phyloP scores from a whole-genome alignment of 306 rosid genomes.

The Castanospermum australe region DNA sequence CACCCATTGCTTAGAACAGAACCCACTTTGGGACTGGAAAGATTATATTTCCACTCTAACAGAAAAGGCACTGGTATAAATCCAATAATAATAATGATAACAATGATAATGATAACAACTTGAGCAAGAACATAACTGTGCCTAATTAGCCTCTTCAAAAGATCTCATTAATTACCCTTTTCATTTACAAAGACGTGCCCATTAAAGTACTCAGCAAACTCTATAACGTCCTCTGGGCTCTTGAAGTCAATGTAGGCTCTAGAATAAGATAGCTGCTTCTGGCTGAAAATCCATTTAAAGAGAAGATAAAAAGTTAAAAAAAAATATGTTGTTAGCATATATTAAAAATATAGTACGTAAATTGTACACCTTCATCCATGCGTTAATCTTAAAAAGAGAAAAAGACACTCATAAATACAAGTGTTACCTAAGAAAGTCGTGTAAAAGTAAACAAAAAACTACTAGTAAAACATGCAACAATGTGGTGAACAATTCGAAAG shows the following conservation, averaged over 20 bases:
- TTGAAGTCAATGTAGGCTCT: conserved; percentile 50
- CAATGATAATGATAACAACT: neutral
- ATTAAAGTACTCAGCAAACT: conserved; percentile 44
- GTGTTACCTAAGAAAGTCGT: neutral
- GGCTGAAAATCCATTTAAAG: conserved; percentile 33
- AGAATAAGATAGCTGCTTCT: conserved; percentile 38
- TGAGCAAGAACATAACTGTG: conserved; percentile 14
- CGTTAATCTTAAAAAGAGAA: neutral
- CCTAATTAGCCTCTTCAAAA: conserved; percentile 24
- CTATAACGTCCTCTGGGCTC: conserved; percentile 49
- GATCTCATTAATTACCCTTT: conserved; percentile 28
- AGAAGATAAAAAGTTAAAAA: neutral
- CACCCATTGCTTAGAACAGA: neutral
- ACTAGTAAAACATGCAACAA: neutral
- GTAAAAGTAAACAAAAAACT: neutral
- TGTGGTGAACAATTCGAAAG: neutral
- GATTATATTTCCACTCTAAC: neutral
- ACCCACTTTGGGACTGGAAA: neutral
- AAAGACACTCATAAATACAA: neutral
- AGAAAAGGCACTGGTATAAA: neutral
- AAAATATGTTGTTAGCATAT: neutral
- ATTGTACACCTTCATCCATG: neutral
- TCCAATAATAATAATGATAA: neutral
- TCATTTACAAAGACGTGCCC: conserved; percentile 49
- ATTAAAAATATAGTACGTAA: neutral